A percentile compares a stretch with the other conserved stretches of the same genome.
Evolutionary conservation across 805 yeast species (phyloP).

Genomic region (Teunomyces funiuensis): DNA sequence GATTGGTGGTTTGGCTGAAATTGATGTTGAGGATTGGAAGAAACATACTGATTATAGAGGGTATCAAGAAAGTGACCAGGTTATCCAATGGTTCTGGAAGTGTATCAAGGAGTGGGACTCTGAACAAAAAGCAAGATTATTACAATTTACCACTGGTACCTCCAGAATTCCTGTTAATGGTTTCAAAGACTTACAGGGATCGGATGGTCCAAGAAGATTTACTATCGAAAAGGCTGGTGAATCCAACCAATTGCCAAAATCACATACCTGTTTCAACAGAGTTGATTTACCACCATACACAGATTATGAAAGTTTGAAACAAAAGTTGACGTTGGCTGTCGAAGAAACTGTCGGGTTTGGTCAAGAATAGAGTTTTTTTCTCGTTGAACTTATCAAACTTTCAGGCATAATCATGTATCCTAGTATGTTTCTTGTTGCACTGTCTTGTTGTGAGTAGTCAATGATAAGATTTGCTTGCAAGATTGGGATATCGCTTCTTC

Average conservation of each 20-base stretch:
- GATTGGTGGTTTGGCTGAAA: slow-evolving; percentile 97
- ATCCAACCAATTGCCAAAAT: slow-evolving; percentile 86
- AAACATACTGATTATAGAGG: slow-evolving; percentile 99
- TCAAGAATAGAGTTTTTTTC: slow-evolving; percentile 70
- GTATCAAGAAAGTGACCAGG: slow-evolving; percentile 93
- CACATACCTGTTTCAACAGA: slow-evolving; percentile 98
- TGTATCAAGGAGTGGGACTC: slow-evolving; percentile 92
- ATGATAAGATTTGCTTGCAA: background rate
- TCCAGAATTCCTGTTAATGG: slow-evolving; percentile 99
- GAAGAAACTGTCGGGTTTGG: slow-evolving; percentile 99
- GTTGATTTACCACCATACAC: slow-evolving; percentile 95
- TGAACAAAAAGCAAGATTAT: slow-evolving; percentile 91
- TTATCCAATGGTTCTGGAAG: slow-evolving; percentile 98
- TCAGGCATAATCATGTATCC: background rate
- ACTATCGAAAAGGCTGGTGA: slow-evolving; percentile 99
- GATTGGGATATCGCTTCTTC: slow-evolving; percentile 1
- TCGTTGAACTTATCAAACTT: background rate
- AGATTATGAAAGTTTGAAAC: slow-evolving; percentile 79
- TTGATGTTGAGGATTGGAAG: slow-evolving; percentile 98
- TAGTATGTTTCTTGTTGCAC: background rate
- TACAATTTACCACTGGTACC: slow-evolving; percentile 98
- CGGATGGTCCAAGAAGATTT: slow-evolving; percentile 98
- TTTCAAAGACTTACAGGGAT: slow-evolving; percentile 96
- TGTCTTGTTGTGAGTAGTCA: background rate
- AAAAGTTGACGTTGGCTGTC: slow-evolving; percentile 91